Conservation (phyloP, 305 asterid species). For the Fraxinus greggii region DNA sequence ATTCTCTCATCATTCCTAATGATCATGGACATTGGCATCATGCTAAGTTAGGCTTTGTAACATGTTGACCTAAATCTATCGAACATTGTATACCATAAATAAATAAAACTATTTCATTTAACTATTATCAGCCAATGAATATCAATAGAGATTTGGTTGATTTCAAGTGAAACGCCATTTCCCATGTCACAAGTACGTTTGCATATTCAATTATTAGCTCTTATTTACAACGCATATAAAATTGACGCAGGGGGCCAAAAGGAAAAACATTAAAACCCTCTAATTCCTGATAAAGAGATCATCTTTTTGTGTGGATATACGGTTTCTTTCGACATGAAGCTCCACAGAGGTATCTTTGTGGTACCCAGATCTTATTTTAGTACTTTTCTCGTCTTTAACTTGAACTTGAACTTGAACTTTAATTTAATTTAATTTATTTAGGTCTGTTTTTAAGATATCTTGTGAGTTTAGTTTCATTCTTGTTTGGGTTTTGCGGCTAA, state of each 20-base stretch:
- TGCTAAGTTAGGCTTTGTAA: neutral
- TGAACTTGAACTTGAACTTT: neutral
- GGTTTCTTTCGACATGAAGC: slow-evolving; percentile 48
- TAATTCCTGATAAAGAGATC: neutral
- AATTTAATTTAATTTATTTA: neutral
- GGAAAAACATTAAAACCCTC: neutral
- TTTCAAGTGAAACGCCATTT: neutral
- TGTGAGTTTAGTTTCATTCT: slow-evolving; percentile 31
- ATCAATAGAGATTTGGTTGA: neutral
- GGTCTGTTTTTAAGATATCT: slow-evolving; percentile 49
- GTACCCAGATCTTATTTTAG: slow-evolving; percentile 46
- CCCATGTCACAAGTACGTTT: neutral
- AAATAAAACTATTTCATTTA: neutral
- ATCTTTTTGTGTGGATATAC: slow-evolving; percentile 29
- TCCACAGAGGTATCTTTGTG: slow-evolving; percentile 56
- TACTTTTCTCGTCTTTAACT: neutral
- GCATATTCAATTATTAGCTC: neutral
- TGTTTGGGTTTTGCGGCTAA: slow-evolving; percentile 27
- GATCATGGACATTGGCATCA: neutral
- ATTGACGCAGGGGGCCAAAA: neutral
- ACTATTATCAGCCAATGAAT: neutral
- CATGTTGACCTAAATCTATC: neutral
- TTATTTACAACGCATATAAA: neutral
- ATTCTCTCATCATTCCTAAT: neutral
- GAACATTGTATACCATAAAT: neutral